Base-by-base conservation (phyloP, 768 basidiomycete species). In the Serendipita sp. region DNA sequence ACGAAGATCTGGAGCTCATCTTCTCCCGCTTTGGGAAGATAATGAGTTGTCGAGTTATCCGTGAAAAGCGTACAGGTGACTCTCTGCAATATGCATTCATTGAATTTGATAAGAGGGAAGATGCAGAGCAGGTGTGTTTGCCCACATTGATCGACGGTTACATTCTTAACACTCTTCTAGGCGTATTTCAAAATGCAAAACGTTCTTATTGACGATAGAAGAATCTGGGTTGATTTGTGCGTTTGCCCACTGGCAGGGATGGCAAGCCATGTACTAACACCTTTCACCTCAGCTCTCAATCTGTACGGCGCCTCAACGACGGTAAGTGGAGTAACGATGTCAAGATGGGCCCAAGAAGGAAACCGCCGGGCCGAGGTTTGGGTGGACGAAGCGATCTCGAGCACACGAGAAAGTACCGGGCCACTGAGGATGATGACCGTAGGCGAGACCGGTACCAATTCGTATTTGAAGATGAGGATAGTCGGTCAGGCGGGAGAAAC, bases 121-220 rank as follows among this genome's bases (percentile, higher is more conserved):
- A 93, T 44, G 93, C 95, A 5, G 95, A 99, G 74, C 88, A 92
- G 84, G 92, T 90, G 68, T 66, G 81, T 70, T 18, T 2, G 24
- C 24, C 8, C 37, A 8, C 24, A 18, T n/a, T 51, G 48, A 51
- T 32, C 30, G 48, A 51, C 48, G 48, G 48, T 5, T 51, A n/a
- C 41, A 41, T 5, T 7, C 51, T 44, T 1, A 41, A 44, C 35
- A 13, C 64, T 70, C 35, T 44, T 60, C 2, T 68, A 93, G 88
- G 96, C 92, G 7, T 99, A 98, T 74, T 94, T 98, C 77, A 99
- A 98, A 74, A 99, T 99, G 96, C 96, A 98, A 73, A 98, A 98
- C 70, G 96, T 98, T 0, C 78, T 99, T 10, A 89, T 99, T 11
- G 96, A 99, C 72, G 96, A 99, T 74, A 83, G 93, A 13, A 84